These are phyloP conservation scores for Neoboletus brunneissimus DNA, from an alignment of 768 basidiomycete genomes.

Conservation along the genomic window DNA sequence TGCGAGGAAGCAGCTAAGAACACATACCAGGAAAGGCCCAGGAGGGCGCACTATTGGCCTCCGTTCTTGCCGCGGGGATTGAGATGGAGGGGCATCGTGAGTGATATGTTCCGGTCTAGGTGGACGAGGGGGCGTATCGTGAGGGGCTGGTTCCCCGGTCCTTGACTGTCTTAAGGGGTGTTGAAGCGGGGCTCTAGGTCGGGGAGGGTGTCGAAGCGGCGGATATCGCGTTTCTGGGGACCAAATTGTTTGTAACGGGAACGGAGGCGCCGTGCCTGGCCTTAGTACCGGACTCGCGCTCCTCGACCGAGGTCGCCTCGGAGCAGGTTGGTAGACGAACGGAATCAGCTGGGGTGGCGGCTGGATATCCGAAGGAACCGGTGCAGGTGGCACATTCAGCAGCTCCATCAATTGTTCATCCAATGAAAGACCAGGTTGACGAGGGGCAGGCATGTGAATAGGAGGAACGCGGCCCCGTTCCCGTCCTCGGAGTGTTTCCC, in stretches of 20 bases:
- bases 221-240: constrained; percentile 19
- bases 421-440: constrained; percentile 48
- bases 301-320: constrained; percentile 37
- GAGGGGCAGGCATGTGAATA: constrained; percentile 45
- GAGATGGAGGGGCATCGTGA: constrained; percentile 13
- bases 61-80: background rate
- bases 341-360: constrained; percentile 53
- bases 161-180: background rate
- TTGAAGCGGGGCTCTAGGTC: constrained; percentile 7
- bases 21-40: constrained; percentile 19
- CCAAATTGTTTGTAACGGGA: constrained; percentile 22
- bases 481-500: constrained; percentile 23
- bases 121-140: constrained; percentile 6
- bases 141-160: background rate
- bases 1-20: background rate
- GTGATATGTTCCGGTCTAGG: constrained; percentile 2
- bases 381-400: constrained; percentile 44
- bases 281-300: constrained; percentile 39
- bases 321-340: constrained; percentile 52
- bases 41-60: constrained; percentile 25
- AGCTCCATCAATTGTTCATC: constrained; percentile 61
- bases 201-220: constrained; percentile 7
- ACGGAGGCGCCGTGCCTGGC: constrained; percentile 26
- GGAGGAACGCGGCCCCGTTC: constrained; percentile 27
- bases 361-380: constrained; percentile 40